Percentiles rank a stretch among this genome's conserved stretches.
Conservation (phyloP, 1,284 basidiomycete genomes). For the Thelephora terrestris region DNA sequence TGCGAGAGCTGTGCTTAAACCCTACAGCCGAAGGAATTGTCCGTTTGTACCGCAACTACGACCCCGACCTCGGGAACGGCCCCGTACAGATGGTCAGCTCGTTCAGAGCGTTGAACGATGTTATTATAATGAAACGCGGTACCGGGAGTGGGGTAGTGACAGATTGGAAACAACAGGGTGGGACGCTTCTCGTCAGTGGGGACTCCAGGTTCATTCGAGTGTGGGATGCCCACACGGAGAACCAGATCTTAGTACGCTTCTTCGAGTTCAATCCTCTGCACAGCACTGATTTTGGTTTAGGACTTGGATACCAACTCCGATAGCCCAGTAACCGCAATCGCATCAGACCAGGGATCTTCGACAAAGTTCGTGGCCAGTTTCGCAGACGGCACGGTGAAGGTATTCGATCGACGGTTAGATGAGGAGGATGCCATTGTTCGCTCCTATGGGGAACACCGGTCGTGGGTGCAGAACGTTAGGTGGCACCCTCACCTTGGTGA, state of each 20-base stretch:
- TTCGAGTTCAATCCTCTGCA: slow-evolving; percentile 5
- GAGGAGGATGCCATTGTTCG: slow-evolving; percentile 81
- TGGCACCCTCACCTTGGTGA: slow-evolving; percentile 69
- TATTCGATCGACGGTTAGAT: slow-evolving; percentile 87
- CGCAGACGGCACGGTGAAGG: slow-evolving; percentile 83
- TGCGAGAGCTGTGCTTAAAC: not conserved
- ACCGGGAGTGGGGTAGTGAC: slow-evolving; percentile 64
- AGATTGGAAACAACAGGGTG: slow-evolving; percentile 91
- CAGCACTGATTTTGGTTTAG: slow-evolving; percentile 27
- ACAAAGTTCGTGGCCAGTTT: slow-evolving; percentile 88
- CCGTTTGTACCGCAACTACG: slow-evolving; percentile 87
- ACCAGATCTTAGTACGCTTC: slow-evolving; percentile 60
- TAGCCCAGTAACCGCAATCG: slow-evolving; percentile 81
- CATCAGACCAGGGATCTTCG: slow-evolving; percentile 69
- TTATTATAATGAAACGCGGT: slow-evolving; percentile 63
- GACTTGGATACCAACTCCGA: slow-evolving; percentile 86
- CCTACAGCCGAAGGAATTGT: slow-evolving; percentile 80
- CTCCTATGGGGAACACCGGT: slow-evolving; percentile 74
- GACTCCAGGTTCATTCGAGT: slow-evolving; percentile 85
- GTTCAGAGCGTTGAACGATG: slow-evolving; percentile 83
- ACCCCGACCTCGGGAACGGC: slow-evolving; percentile 51
- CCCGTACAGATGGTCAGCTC: slow-evolving; percentile 84
- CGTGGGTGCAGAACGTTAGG: slow-evolving; percentile 89
- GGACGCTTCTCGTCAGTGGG: slow-evolving; percentile 81
- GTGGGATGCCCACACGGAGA: slow-evolving; percentile 95